Evolutionary conservation across 2,329 filamentous ascomycete genomes (phyloP).

Genomic region (Pseudopithomyces chartarum): DNA sequence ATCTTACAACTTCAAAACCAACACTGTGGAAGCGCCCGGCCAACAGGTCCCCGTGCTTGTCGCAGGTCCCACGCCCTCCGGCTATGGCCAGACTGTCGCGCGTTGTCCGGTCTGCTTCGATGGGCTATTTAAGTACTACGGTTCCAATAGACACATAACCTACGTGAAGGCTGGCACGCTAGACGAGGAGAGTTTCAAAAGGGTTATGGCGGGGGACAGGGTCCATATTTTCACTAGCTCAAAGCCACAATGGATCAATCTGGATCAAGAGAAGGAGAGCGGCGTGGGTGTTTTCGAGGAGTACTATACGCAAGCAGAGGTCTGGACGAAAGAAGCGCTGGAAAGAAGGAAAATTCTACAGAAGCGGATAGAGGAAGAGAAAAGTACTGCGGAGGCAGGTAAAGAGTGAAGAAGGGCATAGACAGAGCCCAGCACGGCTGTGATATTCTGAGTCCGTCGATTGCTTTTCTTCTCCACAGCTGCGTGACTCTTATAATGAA

Average conservation of each 20-base stretch:
- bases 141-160: constrained; percentile 13
- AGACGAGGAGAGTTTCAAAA: constrained; percentile 32
- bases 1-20: constrained; percentile 40
- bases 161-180: constrained; percentile 52
- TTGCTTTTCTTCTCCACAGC: not conserved
- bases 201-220: constrained; percentile 46
- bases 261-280: constrained; percentile 45
- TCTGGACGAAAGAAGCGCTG: constrained; percentile 20
- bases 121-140: constrained; percentile 52
- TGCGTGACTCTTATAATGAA: too few species aligned
- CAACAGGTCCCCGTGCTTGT: constrained; percentile 27
- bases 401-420: not conserved
- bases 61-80: constrained; percentile 49
- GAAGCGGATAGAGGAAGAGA: constrained; percentile 8
- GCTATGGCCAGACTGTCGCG: constrained; percentile 46
- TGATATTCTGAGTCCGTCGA: not conserved
- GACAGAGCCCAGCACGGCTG: not conserved
- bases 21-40: constrained; percentile 15
- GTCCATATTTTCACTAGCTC: constrained; percentile 52
- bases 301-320: constrained; percentile 18
- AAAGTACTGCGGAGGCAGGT: not conserved
- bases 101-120: constrained; percentile 50
- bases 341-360: constrained; percentile 15
- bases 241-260: constrained; percentile 47
- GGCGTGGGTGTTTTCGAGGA: constrained; percentile 18